A percentile compares a stretch with the other conserved stretches of the same genome.
Conservation (phyloP, 176 grass and related monocot genomes). For the Pontederia paniculata region DNA sequence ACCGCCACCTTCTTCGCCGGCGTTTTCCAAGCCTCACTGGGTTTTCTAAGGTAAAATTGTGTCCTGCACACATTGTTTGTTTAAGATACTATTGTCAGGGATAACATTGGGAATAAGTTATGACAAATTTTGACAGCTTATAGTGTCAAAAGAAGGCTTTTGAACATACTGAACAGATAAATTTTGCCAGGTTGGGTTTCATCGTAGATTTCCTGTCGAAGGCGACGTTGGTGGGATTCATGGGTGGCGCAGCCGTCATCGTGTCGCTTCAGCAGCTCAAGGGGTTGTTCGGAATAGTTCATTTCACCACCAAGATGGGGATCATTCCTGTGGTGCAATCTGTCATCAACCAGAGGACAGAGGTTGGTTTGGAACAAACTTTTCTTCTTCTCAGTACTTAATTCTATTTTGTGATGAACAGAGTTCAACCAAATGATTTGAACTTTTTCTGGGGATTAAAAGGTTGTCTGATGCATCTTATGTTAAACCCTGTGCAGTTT, state of each 20-base stretch:
- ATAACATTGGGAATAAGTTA: no score
- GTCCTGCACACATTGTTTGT: background rate
- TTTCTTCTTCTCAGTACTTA: no score
- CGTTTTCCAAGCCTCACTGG: slow-evolving; percentile 79
- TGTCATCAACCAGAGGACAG: slow-evolving; percentile 45
- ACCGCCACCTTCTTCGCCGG: slow-evolving; percentile 95
- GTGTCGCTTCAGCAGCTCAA: slow-evolving; percentile 98
- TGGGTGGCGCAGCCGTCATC: slow-evolving; percentile 90
- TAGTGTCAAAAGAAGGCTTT: no score
- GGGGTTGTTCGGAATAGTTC: slow-evolving; percentile 76
- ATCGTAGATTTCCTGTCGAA: slow-evolving; percentile 96
- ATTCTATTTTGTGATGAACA: no score
- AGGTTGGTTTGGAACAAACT: slow-evolving; percentile 22
- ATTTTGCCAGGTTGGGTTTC: slow-evolving; percentile 43
- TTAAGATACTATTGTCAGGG: no score
- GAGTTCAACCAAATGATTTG: background rate
- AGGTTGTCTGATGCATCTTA: background rate
- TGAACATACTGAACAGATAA: background rate
- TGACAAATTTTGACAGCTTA: no score
- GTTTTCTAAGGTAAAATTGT: slow-evolving; percentile 47
- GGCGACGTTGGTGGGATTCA: slow-evolving; percentile 75
- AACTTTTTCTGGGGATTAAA: background rate
- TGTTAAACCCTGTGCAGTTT: slow-evolving; percentile 36
- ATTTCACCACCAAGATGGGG: slow-evolving; percentile 84
- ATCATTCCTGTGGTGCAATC: slow-evolving; percentile 80